These are phyloP conservation scores for Salix suchowensis DNA, from an alignment of 345 rosid genomes.

Conservation along the genomic window DNA sequence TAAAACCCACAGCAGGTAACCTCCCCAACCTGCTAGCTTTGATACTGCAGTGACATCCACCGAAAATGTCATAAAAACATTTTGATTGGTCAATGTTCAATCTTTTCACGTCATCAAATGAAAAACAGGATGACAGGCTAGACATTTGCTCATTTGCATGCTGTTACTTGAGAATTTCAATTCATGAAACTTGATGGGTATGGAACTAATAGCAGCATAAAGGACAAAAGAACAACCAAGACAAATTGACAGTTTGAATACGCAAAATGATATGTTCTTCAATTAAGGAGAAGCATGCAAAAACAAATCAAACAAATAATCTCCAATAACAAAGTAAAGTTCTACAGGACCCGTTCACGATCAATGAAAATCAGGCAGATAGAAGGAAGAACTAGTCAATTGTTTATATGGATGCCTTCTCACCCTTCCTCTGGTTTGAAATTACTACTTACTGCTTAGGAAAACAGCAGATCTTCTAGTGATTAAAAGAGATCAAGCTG, in stretches of 20 bases:
- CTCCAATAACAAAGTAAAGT: background rate
- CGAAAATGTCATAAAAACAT: conserved; percentile 47
- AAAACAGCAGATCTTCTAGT: background rate
- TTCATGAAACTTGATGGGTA: background rate
- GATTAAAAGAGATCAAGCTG: background rate
- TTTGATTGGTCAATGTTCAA: conserved; percentile 24
- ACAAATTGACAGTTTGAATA: background rate
- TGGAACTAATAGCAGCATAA: background rate
- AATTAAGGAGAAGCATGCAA: background rate
- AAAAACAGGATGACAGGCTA: conserved; percentile 1
- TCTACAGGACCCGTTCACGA: background rate
- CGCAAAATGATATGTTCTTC: background rate
- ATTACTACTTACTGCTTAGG: background rate
- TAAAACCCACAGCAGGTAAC: conserved; percentile 51
- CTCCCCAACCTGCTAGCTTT: conserved; percentile 65
- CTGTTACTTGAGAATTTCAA: background rate
- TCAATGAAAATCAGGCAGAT: background rate
- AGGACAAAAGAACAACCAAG: background rate
- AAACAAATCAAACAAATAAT: background rate
- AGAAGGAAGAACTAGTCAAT: background rate
- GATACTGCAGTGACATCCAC: conserved; percentile 70
- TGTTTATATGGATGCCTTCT: background rate
- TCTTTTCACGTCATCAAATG: conserved; percentile 24
- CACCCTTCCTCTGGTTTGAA: background rate
- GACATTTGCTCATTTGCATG: background rate